Evolutionary conservation across 2,329 filamentous ascomycete species (phyloP), one percentile per base, ranked within the genome.

Genomic region (Aspergillus tanneri): DNA sequence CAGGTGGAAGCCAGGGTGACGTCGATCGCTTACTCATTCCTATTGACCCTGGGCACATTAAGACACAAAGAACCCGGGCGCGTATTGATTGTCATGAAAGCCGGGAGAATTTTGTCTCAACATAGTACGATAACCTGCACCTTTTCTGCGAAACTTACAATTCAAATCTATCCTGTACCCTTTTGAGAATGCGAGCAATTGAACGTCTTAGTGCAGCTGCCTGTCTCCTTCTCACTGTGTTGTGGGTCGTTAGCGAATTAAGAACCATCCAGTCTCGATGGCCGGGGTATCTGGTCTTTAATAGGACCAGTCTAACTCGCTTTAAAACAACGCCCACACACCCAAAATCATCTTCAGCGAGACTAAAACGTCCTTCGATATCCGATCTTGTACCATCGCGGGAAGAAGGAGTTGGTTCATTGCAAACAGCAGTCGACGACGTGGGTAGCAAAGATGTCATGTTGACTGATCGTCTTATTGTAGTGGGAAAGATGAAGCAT

Each of bases 401-500:
- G 9, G 18, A 43, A n/a, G 19, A 38, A 12, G 25, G 34, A 6
- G 16, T 19, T 3, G 34, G 25, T 12, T 40, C 21, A 12, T n/a
- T 37, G 11, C 46, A 43, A 10, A 22, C 19, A 10, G 30, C n/a
- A 2, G 46, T 38, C 12, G 42, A 51, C 42, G 39, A 43, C 25
- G 43, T 36, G n/a, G 23, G 35, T 11, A 35, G 30, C 5, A 54
- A 59, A 38, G 54, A 61, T 50, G 38, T 42, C 3, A 40, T 8
- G 27, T 38, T 22, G 16, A n/a, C 27, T 4, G 52, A 55, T 12
- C 50, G 52, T 2, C 59, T 66, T 11, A 57, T 73, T 37, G 61
- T 73, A 11, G 59, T 76, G 52, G 73, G 72, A n/a, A 70, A 65
- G 46, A 58, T 71, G 24, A 60, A 65, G 9, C 59, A 56, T 5